Percentiles rank a stretch among this genome's conserved stretches.
Conservation (phyloP, 495 filamentous ascomycete species). For the Penicillium pulvis region DNA sequence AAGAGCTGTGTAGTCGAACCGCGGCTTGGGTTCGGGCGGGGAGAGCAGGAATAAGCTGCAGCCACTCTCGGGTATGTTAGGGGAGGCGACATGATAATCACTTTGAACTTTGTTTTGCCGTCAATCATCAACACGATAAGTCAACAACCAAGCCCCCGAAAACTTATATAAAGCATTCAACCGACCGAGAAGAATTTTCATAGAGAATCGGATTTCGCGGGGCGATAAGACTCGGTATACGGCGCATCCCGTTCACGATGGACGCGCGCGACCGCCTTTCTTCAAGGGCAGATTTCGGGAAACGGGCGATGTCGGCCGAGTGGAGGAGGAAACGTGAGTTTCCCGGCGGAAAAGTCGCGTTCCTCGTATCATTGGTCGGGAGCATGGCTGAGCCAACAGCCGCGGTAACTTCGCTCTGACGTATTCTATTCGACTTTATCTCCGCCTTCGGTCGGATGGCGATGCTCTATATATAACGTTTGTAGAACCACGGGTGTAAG, state of each 20-base stretch:
- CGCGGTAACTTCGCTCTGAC: conserved; percentile 43
- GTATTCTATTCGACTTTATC: conserved; percentile 25
- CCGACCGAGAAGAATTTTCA: conserved; percentile 14
- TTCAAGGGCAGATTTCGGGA: conserved; percentile 6
- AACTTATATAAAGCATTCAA: conserved; percentile 15
- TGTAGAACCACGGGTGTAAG: neutral
- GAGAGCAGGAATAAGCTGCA: conserved; percentile 7
- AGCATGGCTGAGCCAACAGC: conserved; percentile 16
- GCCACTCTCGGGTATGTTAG: conserved; percentile 23
- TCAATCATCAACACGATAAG: neutral
- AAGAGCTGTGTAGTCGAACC: neutral
- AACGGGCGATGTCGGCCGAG: conserved; percentile 39
- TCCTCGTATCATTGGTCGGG: neutral
- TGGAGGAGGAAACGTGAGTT: conserved; percentile 26
- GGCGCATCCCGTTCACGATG: conserved; percentile 27
- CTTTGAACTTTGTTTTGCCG: conserved; percentile 4
- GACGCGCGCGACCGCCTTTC: conserved; percentile 2
- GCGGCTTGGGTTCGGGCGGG: conserved; percentile 20
- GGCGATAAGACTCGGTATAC: conserved; percentile 25
- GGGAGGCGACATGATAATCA: conserved; percentile 1
- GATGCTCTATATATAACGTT: conserved; percentile 26
- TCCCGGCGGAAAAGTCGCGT: conserved; percentile 37
- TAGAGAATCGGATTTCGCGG: conserved; percentile 9
- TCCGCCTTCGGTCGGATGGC: conserved; percentile 28
- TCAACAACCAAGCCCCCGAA: neutral